Evolutionary conservation across 2,329 filamentous ascomycete genomes (phyloP), one percentile per base, ranked within the genome.

Genomic region (Trichoderma sp.): DNA sequence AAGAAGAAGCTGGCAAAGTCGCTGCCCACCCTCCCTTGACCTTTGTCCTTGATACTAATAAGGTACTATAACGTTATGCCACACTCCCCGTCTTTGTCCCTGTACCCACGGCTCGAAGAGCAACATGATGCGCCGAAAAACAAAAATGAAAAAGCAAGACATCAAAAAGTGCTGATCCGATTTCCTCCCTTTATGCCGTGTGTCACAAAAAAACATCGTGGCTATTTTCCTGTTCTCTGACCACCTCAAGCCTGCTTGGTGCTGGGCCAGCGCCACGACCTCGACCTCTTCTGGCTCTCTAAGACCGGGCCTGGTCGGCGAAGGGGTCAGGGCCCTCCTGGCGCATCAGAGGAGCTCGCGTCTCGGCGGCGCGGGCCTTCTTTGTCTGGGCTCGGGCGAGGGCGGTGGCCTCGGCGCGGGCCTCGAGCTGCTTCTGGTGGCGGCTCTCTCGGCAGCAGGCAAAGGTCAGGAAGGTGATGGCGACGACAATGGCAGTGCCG

Each of bases 371-470:
- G 63, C 81, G 79, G 76, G 82, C 79, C 80, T 83, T 83, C 79
- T 82, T 84, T 73, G 81, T 83, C 64, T 84, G 82, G 76, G 84
- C 84, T 78, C 84, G 84, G 63, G 84, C 85, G 65, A 86, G 84
- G 30, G 83, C 83, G n/a, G 83, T 83, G 58, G 85, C 85, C 80
- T 88, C 86, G 72, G 83, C 82, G 74, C 83, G 83, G 72, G 83
- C 83, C 69, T 79, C 79, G 39, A 83, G 78, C 61, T 81, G 80
- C 78, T 82, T 83, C 76, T 86, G 82, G 75, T 81, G 74, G 78
- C 79, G 79, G 75, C 83, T 81, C 75, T 89, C 87, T 73, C 81
- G 81, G 82, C 83, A 86, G 84, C 86, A 88, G 74, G 85, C 81
- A 82, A 85, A 85, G 76, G 84, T 83, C 71, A 89, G 78, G 73